Evolutionary conservation across 192 early-diverging fungal species (phyloP).

Genomic region (Spizellomyces sp.): DNA sequence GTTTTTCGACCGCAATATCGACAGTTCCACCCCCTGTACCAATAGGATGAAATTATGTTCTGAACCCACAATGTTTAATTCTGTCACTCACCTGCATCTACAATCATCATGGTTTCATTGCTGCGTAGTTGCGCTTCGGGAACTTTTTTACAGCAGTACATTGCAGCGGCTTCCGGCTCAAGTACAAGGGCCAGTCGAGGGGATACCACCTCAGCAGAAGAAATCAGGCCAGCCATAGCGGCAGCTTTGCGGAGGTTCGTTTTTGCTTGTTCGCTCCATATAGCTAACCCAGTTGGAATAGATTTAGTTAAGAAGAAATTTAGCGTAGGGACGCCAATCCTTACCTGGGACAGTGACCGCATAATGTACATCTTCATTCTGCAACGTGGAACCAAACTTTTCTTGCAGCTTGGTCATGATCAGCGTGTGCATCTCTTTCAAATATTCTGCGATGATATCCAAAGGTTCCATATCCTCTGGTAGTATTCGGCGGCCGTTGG

Average conservation of each 20-base stretch:
- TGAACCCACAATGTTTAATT: not conserved
- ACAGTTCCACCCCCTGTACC: constrained; percentile 25
- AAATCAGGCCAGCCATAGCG: no score
- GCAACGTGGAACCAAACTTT: constrained; percentile 13
- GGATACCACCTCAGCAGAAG: no score
- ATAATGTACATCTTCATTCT: constrained; percentile 12
- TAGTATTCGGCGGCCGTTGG: not conserved
- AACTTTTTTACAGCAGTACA: no score
- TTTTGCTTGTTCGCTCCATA: no score
- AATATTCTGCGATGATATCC: constrained; percentile 11
- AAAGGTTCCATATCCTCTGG: constrained; percentile 5
- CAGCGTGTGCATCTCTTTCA: not conserved
- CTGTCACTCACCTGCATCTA: constrained; percentile 16
- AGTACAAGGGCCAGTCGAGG: no score
- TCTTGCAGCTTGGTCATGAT: constrained; percentile 8
- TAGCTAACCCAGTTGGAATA: no score
- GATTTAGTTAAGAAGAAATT: no score
- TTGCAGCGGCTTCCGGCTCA: no score
- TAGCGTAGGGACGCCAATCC: not conserved
- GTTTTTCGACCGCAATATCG: constrained; percentile 19
- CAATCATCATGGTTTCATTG: constrained; percentile 27
- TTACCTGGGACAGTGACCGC: constrained; percentile 21
- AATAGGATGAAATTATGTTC: not conserved
- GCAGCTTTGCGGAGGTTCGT: no score
- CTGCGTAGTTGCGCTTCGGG: no score